Evolutionary conservation across 176 grass and related monocot genomes (phyloP), one percentile per base, ranked within the genome.

Genomic region (Dactylis glomerata): DNA sequence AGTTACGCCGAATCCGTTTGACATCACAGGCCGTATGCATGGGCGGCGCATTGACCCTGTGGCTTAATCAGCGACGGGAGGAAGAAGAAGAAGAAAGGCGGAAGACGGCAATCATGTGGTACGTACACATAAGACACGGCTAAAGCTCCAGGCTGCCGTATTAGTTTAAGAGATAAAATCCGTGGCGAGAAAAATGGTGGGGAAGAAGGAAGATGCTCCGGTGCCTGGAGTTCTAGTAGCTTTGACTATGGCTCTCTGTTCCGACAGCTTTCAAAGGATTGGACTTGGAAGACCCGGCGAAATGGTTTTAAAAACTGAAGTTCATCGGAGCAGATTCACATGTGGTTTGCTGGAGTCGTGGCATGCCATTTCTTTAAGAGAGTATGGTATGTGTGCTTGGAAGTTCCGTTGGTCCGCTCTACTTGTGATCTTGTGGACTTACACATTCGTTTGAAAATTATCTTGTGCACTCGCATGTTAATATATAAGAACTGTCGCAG

Each of bases 1-100:
- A 16, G 73, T 86, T 73, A 65, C 88, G 79, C 88, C 73, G 11
- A 86, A 73, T 26, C 65, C 26, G 10, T 54, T 83, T 86, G 83
- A 90, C 88, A 72, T 82, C 79, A 36, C 79, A 6, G 26, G 6
- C 26, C 42, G 20, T 22, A 45, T 22, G 37, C 23, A 47, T 73
- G 24, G 70, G 54, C 50, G 28, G 24, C 55, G 8, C 34, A 69
- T 85, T 76, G 68, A 76, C 58, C 68, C 34, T 73, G 24, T 44
- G 1, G 7, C 66, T 26, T 72, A 4, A 24, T 3, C 10, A 8
- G 10, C 45, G n/a, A 36, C 45, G n/a, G 27, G 37, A 68, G 61
- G 49, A 42, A n/a, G 16, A 26, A 3, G 0, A 37, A 19, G 11
- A 54, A 46, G 23, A 37, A 10, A 2, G 33, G 5, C 27, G 26